phyloP scores from a whole-genome alignment of 768 basidiomycete species.

The Crepidotus variabilis region DNA sequence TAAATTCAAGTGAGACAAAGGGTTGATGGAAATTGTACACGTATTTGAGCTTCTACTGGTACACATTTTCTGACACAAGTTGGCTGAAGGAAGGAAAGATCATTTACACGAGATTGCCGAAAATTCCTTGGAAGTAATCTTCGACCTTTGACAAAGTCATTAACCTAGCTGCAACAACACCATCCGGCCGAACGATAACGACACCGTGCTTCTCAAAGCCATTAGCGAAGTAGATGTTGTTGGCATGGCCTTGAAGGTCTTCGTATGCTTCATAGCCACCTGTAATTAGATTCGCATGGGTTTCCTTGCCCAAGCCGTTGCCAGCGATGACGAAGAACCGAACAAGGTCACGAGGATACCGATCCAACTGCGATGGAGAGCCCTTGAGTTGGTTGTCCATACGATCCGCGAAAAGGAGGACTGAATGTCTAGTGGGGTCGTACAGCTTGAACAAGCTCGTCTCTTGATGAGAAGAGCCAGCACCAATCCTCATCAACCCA shows the following conservation, averaged over 20 bases:
- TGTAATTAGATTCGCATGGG: neutral
- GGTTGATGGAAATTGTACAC: no score
- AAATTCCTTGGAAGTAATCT: no score
- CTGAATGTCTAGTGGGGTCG: constrained; percentile 25
- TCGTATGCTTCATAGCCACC: neutral
- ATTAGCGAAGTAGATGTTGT: neutral
- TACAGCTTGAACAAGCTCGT: constrained; percentile 23
- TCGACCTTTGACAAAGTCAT: no score
- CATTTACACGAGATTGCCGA: no score
- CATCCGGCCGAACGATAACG: no score
- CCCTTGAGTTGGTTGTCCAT: constrained; percentile 1
- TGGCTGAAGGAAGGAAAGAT: no score
- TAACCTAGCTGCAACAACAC: no score
- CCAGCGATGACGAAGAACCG: neutral
- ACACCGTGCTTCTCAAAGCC: no score
- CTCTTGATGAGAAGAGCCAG: neutral
- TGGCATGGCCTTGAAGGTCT: neutral
- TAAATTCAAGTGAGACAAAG: no score
- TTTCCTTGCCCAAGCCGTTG: neutral
- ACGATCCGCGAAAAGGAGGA: constrained; percentile 25
- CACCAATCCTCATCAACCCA: constrained; percentile 8
- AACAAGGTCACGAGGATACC: neutral
- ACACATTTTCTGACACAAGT: no score
- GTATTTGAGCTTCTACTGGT: no score
- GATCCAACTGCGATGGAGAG: neutral